Conservation (phyloP, 768 basidiomycete species). For the Cystobasidium ongulense region DNA sequence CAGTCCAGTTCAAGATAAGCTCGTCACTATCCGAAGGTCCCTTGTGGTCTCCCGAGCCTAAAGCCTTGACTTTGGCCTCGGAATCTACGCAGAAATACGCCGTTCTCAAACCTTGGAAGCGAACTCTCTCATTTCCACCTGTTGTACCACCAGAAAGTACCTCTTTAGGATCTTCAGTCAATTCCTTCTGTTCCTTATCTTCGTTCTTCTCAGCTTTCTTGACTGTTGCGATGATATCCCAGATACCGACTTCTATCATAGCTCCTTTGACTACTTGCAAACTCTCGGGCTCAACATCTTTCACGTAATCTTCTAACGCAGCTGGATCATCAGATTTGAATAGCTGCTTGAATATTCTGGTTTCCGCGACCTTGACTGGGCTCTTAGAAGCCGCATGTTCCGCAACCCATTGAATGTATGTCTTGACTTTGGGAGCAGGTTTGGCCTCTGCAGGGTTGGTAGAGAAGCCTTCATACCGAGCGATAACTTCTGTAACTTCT, state of each 20-base stretch:
- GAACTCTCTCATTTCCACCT: conserved; percentile 84
- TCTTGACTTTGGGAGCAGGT: conserved; percentile 64
- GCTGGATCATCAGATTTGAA: conserved; percentile 90
- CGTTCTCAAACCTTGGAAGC: conserved; percentile 92
- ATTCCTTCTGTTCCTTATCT: conserved; percentile 54
- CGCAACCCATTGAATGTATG: conserved; percentile 95
- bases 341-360: conserved; percentile 79
- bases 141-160: conserved; percentile 48
- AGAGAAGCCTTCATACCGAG: conserved; percentile 55
- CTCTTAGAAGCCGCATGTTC: conserved; percentile 68
- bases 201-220: conserved; percentile 59
- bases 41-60: conserved; percentile 53
- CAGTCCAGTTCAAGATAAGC: conserved; percentile 80
- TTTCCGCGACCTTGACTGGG: conserved; percentile 78
- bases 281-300: conserved; percentile 74
- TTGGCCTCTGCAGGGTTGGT: conserved; percentile 50
- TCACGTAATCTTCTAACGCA: conserved; percentile 61
- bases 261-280: conserved; percentile 71
- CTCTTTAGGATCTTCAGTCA: conserved; percentile 52
- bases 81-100: conserved; percentile 92
- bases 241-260: conserved; percentile 82
- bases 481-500: conserved; percentile 67
- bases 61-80: conserved; percentile 55
- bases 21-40: conserved; percentile 60
- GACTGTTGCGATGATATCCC: conserved; percentile 63